Evolutionary conservation across 2,329 filamentous ascomycete species (phyloP), one percentile per base, ranked within the genome.

Genomic region (Cercospora citrullina): DNA sequence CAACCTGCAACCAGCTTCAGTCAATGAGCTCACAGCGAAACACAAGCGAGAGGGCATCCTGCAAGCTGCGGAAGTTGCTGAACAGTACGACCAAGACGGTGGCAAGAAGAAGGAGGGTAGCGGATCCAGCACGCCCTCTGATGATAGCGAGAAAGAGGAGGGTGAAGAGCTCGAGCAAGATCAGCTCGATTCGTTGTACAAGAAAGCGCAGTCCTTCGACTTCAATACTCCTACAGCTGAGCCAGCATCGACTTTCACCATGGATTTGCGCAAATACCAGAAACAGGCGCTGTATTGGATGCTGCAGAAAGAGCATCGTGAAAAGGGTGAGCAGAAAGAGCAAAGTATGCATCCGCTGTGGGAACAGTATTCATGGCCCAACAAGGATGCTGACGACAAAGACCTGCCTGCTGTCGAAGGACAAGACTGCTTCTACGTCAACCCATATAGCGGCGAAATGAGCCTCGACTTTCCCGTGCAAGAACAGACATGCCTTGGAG

Each of bases 251-350:
- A 92, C 89, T 0, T 99, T 99, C 79, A 85, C 86, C 5, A 89
- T 99, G 89, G 85, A 89, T 42, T 83, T 99, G 30, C 89, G 95
- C 3, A 93, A 92, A 62, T 99, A 99, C 73, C 95, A 99, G 78
- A 97, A 93, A 76, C 95, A 99, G 79, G 93, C 95, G 0, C 81
- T 99, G 5, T 85, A 97, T 77, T 99, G 95, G 95, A 97, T 99
- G 93, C 85, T 98, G 71, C 86, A 89, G 4, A 98, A 98, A 78
- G 95, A 99, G 78, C 94, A 89, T 74, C 89, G 96, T 71, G 86
- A 91, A 69, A 89, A 88, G 72, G 86, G 87, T 10, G 86, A 88
- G 30, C 79, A 83, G 42, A 87, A 89, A 64, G 89, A 94, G 74
- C 84, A 84, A 4, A 97, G 93, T 0, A 97, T 99, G 92, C 94